These are phyloP conservation scores for Pyrenochaeta sp. DNA, from an alignment of 2,329 filamentous ascomycete species.

Conservation along the genomic window DNA sequence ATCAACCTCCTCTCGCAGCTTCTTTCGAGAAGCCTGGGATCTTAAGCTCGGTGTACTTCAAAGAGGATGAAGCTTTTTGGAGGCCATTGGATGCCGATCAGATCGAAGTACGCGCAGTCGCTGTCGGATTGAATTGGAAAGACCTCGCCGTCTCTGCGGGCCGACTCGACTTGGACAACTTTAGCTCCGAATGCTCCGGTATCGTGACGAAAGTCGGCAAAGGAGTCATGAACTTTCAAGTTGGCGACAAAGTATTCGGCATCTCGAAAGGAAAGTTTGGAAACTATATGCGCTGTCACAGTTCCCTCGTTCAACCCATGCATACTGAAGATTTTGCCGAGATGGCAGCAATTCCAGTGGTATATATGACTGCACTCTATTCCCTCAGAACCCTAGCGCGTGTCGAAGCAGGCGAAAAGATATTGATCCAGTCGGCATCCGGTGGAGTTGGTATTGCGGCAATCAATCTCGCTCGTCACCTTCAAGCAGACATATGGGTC, in stretches of 20 bases:
- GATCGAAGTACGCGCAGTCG: constrained; percentile 23
- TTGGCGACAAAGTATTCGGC: constrained; percentile 25
- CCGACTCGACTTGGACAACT: constrained; percentile 18
- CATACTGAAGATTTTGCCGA: background rate
- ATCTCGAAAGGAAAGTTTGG: constrained; percentile 32
- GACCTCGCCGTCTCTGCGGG: constrained; percentile 26
- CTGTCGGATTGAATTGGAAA: constrained; percentile 31
- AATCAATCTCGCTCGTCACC: constrained; percentile 19
- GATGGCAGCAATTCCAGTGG: constrained; percentile 7
- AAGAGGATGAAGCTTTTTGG: constrained; percentile 10
- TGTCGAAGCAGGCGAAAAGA: constrained; percentile 21
- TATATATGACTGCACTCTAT: constrained; percentile 16
- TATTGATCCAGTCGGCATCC: constrained; percentile 37
- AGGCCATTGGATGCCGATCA: constrained; percentile 21
- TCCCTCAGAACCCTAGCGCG: constrained; percentile 6
- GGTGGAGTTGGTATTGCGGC: constrained; percentile 31
- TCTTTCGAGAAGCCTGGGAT: constrained; percentile 18
- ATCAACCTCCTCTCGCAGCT: background rate
- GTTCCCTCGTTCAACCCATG: background rate
- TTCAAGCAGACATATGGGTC: constrained; percentile 33
- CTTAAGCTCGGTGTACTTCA: constrained; percentile 30
- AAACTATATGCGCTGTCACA: constrained; percentile 6
- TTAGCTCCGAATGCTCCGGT: constrained; percentile 26
- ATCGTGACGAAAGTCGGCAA: constrained; percentile 16
- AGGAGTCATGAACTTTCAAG: constrained; percentile 8